A percentile compares a stretch with the other conserved stretches of the same genome.
Evolutionary conservation across 352 stramenopile species (phyloP).

Genomic region (Thraustotheca clavata): DNA sequence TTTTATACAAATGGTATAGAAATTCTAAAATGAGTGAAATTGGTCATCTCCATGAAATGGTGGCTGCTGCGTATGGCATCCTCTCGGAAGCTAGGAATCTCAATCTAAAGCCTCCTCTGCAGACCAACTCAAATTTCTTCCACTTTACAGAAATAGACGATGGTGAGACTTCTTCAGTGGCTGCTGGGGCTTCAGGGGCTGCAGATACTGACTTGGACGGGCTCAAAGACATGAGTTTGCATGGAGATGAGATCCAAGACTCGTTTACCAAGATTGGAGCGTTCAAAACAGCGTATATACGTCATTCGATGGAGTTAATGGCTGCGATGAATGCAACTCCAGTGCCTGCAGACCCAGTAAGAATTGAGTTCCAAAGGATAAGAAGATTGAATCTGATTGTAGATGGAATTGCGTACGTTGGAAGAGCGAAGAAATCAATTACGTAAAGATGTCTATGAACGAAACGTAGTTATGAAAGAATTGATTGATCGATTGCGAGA

Average conservation of each 20-base stretch:
- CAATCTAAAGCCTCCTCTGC: conserved; percentile 74
- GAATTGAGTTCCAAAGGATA: neutral
- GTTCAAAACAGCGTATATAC: conserved; percentile 73
- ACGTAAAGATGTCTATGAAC: conserved; percentile 68
- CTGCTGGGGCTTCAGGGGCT: conserved; percentile 32
- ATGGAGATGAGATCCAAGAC: conserved; percentile 79
- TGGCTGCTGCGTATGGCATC: conserved; percentile 3
- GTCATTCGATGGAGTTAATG: conserved; percentile 55
- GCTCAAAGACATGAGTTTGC: conserved; percentile 51
- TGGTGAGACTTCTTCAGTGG: conserved; percentile 23
- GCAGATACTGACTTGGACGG: conserved; percentile 25
- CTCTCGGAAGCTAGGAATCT: conserved; percentile 59
- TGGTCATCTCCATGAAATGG: conserved; percentile 15
- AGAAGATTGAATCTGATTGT: neutral
- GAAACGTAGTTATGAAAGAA: conserved; percentile 79
- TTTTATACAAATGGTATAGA: no score
- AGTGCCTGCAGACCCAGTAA: neutral
- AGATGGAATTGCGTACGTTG: neutral
- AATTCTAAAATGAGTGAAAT: no score
- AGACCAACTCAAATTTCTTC: conserved; percentile 71
- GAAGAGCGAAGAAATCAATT: neutral
- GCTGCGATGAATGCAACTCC: neutral
- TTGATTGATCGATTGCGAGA: conserved; percentile 71
- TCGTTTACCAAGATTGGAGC: conserved; percentile 75
- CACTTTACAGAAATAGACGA: conserved; percentile 30